Percentiles rank a stretch among this genome's conserved stretches.
phyloP scores from a whole-genome alignment of 352 stramenopile species.

The Thraustochytrium sp. region DNA sequence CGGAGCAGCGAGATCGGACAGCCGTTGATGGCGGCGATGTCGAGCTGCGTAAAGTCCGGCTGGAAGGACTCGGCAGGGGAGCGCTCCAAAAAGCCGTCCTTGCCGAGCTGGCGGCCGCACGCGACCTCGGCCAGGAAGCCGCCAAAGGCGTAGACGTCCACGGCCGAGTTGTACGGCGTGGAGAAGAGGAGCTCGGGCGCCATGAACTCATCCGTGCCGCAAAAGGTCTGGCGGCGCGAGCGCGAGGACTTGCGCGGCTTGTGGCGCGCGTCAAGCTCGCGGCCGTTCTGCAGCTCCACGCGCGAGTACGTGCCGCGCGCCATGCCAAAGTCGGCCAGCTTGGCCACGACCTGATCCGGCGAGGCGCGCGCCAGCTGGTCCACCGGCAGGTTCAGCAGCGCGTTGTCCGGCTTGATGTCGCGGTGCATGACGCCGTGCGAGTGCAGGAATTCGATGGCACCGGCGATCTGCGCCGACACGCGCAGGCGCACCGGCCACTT shows the following conservation, averaged over 20 bases:
- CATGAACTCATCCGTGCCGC: constrained; percentile 57
- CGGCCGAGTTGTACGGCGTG: constrained; percentile 50
- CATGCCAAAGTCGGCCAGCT: constrained; percentile 55
- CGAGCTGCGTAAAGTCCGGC: constrained; percentile 22
- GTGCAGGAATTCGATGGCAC: constrained; percentile 19
- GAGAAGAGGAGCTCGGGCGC: constrained; percentile 56
- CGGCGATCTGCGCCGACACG: background rate
- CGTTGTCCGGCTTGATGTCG: constrained; percentile 59
- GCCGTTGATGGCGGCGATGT: background rate
- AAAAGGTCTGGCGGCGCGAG: constrained; percentile 50
- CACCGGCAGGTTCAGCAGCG: constrained; percentile 52
- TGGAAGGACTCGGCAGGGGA: constrained; percentile 29
- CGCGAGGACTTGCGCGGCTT: background rate
- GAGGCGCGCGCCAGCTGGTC: constrained; percentile 29
- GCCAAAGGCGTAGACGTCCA: constrained; percentile 55
- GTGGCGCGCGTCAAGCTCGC: background rate
- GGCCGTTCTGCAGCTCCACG: constrained; percentile 2
- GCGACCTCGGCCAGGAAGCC: constrained; percentile 53
- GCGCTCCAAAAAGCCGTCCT: constrained; percentile 38
- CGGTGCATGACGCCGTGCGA: constrained; percentile 39
- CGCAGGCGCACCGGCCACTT: background rate
- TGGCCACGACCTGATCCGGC: background rate
- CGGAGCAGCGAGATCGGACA: constrained; percentile 25
- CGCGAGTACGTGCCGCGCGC: constrained; percentile 9
- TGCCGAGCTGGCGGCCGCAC: constrained; percentile 7